phyloP scores from a whole-genome alignment of 371 early-diverging fungal species.

The Catenaria anguillulae region DNA sequence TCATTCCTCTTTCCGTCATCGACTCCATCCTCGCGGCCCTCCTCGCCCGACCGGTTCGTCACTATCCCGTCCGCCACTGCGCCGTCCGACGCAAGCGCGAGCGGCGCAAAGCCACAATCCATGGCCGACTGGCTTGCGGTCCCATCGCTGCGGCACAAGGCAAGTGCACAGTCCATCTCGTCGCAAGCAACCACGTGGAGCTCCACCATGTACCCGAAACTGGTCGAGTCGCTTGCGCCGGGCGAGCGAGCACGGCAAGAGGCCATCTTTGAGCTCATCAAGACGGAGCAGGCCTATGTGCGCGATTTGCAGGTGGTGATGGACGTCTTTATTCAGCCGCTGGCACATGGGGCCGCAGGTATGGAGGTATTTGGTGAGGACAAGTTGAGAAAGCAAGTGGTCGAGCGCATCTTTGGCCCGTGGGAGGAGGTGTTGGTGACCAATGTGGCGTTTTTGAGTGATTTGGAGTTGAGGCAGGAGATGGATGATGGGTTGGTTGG shows the following conservation, averaged over 20 bases:
- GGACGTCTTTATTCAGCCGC: constrained; percentile 28
- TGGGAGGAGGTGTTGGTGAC: not conserved
- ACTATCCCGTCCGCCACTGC: no score
- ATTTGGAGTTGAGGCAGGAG: not conserved
- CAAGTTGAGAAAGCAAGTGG: no score
- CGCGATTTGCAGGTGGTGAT: constrained; percentile 64
- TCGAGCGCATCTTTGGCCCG: not conserved
- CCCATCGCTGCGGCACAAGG: not conserved
- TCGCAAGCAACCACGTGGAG: not conserved
- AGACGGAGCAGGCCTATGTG: constrained; percentile 68
- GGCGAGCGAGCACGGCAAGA: constrained; percentile 70
- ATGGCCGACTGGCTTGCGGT: constrained; percentile 3
- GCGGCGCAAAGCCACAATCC: no score
- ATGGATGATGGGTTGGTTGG: not conserved
- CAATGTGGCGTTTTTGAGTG: not conserved
- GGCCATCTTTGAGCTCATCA: constrained; percentile 70
- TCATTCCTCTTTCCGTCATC: no score
- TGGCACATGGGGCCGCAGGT: not conserved
- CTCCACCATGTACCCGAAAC: not conserved
- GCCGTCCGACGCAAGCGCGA: no score
- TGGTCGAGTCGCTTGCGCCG: not conserved
- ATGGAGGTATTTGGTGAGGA: no score
- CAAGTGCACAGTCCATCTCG: not conserved
- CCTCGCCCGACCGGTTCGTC: no score
- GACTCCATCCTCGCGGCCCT: no score